Evolutionary conservation across 2,329 filamentous ascomycete species (phyloP).

Genomic region (Anthostomella pinea): DNA sequence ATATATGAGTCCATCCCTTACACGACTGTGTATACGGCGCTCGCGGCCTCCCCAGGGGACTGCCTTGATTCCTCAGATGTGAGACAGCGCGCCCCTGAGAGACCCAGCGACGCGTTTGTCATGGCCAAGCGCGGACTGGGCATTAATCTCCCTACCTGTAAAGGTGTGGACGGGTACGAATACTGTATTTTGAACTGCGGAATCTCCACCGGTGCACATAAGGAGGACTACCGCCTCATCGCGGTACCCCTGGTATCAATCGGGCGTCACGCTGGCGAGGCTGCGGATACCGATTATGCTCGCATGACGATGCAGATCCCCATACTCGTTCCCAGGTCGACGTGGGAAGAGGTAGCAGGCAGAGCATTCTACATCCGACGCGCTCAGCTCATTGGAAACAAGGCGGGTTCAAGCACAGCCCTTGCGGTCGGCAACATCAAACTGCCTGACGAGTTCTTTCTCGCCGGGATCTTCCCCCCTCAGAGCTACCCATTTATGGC

Average conservation of each 20-base stretch:
- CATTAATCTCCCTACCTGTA: neutral
- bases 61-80: no score
- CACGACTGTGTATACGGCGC: no score
- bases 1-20: no score
- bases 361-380: neutral
- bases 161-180: neutral
- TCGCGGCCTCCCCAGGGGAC: no score
- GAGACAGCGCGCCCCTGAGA: no score
- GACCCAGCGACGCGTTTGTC: no score
- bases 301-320: conserved; percentile 1
- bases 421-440: neutral
- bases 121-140: neutral
- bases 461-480: neutral
- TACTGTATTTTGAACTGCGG: conserved; percentile 1
- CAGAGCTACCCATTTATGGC: neutral
- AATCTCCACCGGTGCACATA: neutral
- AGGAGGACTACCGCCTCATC: no score
- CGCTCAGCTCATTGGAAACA: neutral
- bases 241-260: neutral
- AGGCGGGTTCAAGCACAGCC: neutral
- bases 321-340: neutral
- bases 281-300: neutral
- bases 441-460: neutral
- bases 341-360: neutral
- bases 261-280: no score